Conservation (phyloP, 805 yeast genomes). For the Blastobotrys robertii region DNA sequence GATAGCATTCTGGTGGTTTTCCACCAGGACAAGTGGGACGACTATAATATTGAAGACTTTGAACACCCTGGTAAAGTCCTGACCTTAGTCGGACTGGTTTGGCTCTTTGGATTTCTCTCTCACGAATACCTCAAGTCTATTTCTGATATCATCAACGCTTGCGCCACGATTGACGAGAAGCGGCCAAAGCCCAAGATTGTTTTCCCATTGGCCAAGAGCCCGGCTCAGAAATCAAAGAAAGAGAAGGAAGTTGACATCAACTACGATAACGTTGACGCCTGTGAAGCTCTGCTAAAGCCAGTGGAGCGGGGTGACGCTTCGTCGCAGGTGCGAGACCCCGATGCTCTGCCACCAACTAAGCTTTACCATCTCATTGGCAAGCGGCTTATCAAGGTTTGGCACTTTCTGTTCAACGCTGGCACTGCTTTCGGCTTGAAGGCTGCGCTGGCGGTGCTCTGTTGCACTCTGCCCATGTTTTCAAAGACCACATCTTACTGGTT, state of each 20-base stretch:
- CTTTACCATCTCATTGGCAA: slow-evolving; percentile 19
- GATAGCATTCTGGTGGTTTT: slow-evolving; percentile 1
- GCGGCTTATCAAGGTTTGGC: slow-evolving; percentile 1
- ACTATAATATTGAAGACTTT: not conserved
- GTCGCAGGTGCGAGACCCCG: slow-evolving; percentile 23
- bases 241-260: not conserved
- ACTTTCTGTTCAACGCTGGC: slow-evolving; percentile 7
- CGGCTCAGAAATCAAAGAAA: not conserved
- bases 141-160: slow-evolving; percentile 3
- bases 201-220: slow-evolving; percentile 11
- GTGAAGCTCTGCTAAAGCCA: not conserved
- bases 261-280: slow-evolving; percentile 1
- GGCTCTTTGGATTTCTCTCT: slow-evolving; percentile 13
- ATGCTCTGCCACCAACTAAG: slow-evolving; percentile 24
- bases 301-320: not conserved
- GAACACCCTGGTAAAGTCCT: slow-evolving; percentile 4
- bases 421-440: slow-evolving; percentile 19
- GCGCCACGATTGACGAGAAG: slow-evolving; percentile 9
- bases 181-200: slow-evolving; percentile 13
- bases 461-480: slow-evolving; percentile 21
- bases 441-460: slow-evolving; percentile 16
- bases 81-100: slow-evolving; percentile 10
- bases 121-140: slow-evolving; percentile 6
- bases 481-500: slow-evolving; percentile 19
- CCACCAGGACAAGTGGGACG: slow-evolving; percentile 3